Evolutionary conservation across 2,329 filamentous ascomycete genomes (phyloP).

Genomic region (Fusarium compactum): DNA sequence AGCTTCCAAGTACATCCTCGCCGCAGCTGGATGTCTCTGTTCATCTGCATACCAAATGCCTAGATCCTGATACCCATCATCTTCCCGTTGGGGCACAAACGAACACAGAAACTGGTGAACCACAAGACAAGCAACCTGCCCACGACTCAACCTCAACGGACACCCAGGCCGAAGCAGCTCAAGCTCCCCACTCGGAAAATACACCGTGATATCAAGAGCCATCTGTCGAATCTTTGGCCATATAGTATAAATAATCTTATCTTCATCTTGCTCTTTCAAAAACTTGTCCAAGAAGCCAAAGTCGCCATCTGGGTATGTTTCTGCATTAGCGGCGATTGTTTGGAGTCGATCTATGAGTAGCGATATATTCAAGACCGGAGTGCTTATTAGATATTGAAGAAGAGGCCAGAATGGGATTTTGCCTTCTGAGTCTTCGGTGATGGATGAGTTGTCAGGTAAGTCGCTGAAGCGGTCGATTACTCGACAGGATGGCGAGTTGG

Average conservation of each 20-base stretch:
- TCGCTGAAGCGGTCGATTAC: slow-evolving; percentile 51
- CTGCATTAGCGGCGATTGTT: slow-evolving; percentile 43
- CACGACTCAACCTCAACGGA: slow-evolving; percentile 38
- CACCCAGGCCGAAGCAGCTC: slow-evolving; percentile 27
- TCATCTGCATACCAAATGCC: slow-evolving; percentile 51
- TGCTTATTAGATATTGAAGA: slow-evolving; percentile 39
- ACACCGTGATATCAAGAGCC: slow-evolving; percentile 35
- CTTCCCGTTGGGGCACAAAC: slow-evolving; percentile 36
- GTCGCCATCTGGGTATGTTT: slow-evolving; percentile 37
- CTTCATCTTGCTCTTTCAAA: neutral
- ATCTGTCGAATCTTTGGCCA: slow-evolving; percentile 46
- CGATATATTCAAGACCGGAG: slow-evolving; percentile 2
- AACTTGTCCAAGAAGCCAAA: slow-evolving; percentile 36
- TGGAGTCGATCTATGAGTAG: slow-evolving; percentile 48
- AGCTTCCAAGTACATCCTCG: slow-evolving; percentile 48
- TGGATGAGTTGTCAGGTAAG: slow-evolving; percentile 30
- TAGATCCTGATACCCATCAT: slow-evolving; percentile 50
- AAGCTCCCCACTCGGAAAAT: slow-evolving; percentile 40
- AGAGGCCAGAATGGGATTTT: slow-evolving; percentile 46
- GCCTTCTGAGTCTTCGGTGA: slow-evolving; percentile 43
- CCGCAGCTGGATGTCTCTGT: slow-evolving; percentile 49
- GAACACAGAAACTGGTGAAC: slow-evolving; percentile 51
- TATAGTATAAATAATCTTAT: slow-evolving; percentile 13
- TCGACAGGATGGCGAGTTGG: slow-evolving; percentile 35
- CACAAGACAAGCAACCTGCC: slow-evolving; percentile 48